phyloP scores from a whole-genome alignment of 495 filamentous ascomycete species.

The Annulohypoxylon maeteangense region DNA sequence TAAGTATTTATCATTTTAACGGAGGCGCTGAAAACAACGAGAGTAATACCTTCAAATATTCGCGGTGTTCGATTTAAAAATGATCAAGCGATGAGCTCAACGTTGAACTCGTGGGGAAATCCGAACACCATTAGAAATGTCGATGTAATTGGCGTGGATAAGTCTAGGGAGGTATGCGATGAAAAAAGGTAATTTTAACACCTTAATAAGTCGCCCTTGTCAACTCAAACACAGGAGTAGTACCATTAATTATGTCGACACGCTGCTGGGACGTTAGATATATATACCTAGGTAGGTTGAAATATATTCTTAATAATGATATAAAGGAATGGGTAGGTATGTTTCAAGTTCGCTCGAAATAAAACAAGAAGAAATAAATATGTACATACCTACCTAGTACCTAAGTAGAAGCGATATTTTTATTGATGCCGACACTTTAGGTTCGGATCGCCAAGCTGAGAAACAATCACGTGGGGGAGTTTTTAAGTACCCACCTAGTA shows the following conservation, averaged over 20 bases:
- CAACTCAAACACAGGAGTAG: not conserved
- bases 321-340: not conserved
- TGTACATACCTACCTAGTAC: not conserved
- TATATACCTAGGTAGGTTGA: not conserved
- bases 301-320: not conserved
- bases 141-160: conserved; percentile 21
- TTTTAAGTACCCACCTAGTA: conserved; percentile 12
- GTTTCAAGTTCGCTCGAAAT: not conserved
- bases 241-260: conserved; percentile 21
- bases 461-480: conserved; percentile 28
- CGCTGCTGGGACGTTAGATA: conserved; percentile 3
- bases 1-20: not conserved
- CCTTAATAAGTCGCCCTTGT: conserved; percentile 31
- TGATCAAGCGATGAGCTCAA: not conserved
- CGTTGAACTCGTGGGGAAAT: conserved; percentile 2
- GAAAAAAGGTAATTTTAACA: conserved; percentile 14
- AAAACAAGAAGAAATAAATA: too few relatives aligned
- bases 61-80: not conserved
- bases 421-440: not conserved
- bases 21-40: not conserved
- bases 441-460: conserved; percentile 21
- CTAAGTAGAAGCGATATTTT: not conserved
- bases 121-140: not conserved
- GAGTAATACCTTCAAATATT: not conserved
- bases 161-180: not conserved